Evolutionary conservation across 2,329 filamentous ascomycete genomes (phyloP), one percentile per base, ranked within the genome.

Genomic region (Helicocarpus griseus): DNA sequence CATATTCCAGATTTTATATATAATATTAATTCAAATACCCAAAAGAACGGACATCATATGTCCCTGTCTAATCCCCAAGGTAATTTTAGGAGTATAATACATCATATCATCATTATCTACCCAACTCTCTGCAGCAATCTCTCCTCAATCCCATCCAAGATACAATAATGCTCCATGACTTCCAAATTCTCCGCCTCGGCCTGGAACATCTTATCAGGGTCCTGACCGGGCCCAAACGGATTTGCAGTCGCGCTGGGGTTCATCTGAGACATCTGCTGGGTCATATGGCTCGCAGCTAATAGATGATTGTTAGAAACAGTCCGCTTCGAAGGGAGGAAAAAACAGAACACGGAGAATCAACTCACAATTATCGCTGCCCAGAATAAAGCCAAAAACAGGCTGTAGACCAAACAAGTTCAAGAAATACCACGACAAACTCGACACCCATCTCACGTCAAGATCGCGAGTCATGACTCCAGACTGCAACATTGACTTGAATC

Each of bases 401-500:
- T 97, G 91, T 53, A 98, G 77, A 44, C 94, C 93, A 67, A 98
- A 97, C 57, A 98, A 83, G 64, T 94, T 97, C 59, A 98, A 74
- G 66, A 98, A 97, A 75, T 98, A 98, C 90, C 93, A 98, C 54
- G 89, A 95, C 69, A 98, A 83, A 70, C 89, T 95, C 0, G 90
- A 96, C 72, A 98, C 95, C 93, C 93, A 98, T 70, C 91, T 81
- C 9, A 95, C 93, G 65, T 98, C 94, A 74, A 98, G 84, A 67
- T 98, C 93, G 63, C 85, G 86, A 24, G 94, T 98, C 57, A 89
- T 89, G 41, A 98, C 91, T 62, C 93, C 93, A 39, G 91, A 91
- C 73, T 98, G 93, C 49, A 98, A 78, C 93, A 98, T 98, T 60
- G 89, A 93, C 78, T 98, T 98, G 80, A 98, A 98, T 69, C 95